Conservation (phyloP, 805 yeast species). For the Saccharomycopsis sp. region DNA sequence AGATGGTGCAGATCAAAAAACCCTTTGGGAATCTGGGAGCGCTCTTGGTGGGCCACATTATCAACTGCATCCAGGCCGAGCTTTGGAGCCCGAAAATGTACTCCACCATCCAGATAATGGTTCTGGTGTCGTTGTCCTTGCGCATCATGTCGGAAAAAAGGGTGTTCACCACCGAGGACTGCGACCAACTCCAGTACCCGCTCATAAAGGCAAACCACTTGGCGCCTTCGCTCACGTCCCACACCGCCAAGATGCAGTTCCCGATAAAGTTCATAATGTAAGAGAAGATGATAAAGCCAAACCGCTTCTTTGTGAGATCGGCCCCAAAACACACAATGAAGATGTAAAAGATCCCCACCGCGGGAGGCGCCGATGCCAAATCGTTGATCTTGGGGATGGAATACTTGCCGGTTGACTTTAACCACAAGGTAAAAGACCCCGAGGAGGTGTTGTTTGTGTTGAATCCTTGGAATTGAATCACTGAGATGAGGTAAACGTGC, state of each 20-base stretch:
- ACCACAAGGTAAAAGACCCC: slow-evolving; percentile 56
- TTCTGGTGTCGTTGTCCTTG: slow-evolving; percentile 45
- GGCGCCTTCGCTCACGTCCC: slow-evolving; percentile 49
- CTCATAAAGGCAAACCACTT: slow-evolving; percentile 59
- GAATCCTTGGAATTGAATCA: slow-evolving; percentile 53
- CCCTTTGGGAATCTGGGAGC: slow-evolving; percentile 50
- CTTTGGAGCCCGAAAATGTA: slow-evolving; percentile 41
- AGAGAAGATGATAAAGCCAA: slow-evolving; percentile 45
- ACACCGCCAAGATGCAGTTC: slow-evolving; percentile 45
- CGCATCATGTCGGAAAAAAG: slow-evolving; percentile 51
- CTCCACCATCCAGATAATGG: slow-evolving; percentile 47
- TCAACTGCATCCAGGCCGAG: slow-evolving; percentile 28
- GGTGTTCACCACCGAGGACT: slow-evolving; percentile 53
- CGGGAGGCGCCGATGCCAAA: slow-evolving; percentile 48
- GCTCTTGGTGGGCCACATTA: slow-evolving; percentile 38
- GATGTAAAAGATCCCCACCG: slow-evolving; percentile 46
- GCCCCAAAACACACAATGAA: slow-evolving; percentile 39
- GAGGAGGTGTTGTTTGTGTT: slow-evolving; percentile 49
- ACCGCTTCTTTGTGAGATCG: slow-evolving; percentile 41
- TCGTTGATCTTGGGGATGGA: slow-evolving; percentile 38
- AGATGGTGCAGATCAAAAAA: slow-evolving; percentile 37
- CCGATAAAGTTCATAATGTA: slow-evolving; percentile 47
- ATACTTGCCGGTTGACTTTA: slow-evolving; percentile 39
- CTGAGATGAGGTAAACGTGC: slow-evolving; percentile 46
- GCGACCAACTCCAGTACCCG: slow-evolving; percentile 54